Evolutionary conservation across 179 eudicot genomes (phyloP).

Genomic region (Amaranthus tricolor): DNA sequence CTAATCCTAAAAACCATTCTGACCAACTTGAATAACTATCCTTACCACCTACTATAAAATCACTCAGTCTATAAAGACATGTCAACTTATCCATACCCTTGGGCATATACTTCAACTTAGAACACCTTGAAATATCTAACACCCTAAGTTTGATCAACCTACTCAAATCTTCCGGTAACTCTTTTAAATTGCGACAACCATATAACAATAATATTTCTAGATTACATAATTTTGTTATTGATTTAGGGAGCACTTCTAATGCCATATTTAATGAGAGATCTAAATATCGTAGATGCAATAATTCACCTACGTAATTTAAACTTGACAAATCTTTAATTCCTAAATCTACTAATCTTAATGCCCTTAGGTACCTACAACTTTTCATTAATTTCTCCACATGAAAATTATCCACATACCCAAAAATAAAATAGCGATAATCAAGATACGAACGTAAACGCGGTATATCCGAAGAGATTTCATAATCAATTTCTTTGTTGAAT

Average conservation of each 20-base stretch:
- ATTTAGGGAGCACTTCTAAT: too few relatives aligned
- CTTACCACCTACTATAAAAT: neutral
- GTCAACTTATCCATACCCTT: conserved; percentile 11
- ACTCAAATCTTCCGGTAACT: neutral
- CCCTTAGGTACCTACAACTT: conserved; percentile 25
- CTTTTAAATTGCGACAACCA: neutral
- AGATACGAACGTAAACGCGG: too few relatives aligned
- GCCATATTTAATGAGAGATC: too few relatives aligned
- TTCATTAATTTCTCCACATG: neutral
- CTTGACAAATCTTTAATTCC: conserved; percentile 10
- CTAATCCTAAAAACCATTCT: neutral
- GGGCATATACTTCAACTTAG: conserved; percentile 16
- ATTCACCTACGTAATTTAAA: neutral
- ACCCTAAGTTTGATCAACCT: too few relatives aligned
- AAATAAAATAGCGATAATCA: neutral
- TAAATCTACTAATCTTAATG: conserved; percentile 18
- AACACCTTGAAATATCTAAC: neutral
- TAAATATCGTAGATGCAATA: neutral
- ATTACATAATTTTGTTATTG: neutral
- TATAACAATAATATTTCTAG: conserved; percentile 15
- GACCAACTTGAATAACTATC: neutral
- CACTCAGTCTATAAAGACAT: conserved; percentile 1
- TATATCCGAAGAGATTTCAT: too few relatives aligned
- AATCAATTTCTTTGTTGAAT: too few relatives aligned
- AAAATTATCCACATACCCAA: neutral